These are phyloP conservation scores for Wallacemonas sp. DNA, from an alignment of 208 protist species.

Conservation along the genomic window DNA sequence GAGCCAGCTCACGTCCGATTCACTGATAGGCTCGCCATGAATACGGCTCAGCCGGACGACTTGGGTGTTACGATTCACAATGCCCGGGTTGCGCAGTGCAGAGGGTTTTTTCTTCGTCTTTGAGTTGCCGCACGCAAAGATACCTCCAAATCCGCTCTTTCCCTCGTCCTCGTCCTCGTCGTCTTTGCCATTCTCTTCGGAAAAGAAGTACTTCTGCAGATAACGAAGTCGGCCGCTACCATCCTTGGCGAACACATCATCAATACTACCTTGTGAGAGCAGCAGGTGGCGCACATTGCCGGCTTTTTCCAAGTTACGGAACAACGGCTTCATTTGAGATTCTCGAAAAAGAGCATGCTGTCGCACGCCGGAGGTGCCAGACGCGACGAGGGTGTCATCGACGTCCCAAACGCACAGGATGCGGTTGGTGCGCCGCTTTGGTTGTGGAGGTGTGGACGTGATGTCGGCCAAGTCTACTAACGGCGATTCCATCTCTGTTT, in stretches of 20 bases:
- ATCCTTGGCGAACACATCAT: conserved; percentile 67
- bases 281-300: conserved; percentile 61
- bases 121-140: conserved; percentile 25
- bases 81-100: conserved; percentile 16
- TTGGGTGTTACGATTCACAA: conserved; percentile 32
- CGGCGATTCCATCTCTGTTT: too few species aligned
- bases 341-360: conserved; percentile 63
- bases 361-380: conserved; percentile 53
- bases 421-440: conserved; percentile 11
- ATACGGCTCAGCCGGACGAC: conserved; percentile 61
- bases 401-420: conserved; percentile 87
- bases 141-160: conserved; percentile 22
- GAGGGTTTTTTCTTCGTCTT: conserved; percentile 24
- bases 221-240: conserved; percentile 38
- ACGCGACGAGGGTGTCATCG: conserved; percentile 80
- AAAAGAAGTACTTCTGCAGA: conserved; percentile 41
- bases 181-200: neutral
- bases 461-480: neutral
- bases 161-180: conserved; percentile 4
- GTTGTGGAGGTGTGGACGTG: neutral
- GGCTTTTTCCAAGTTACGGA: conserved; percentile 25
- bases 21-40: conserved; percentile 31
- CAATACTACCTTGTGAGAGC: conserved; percentile 84
- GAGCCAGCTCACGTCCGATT: conserved; percentile 41
- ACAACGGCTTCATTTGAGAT: conserved; percentile 46